Evolutionary conservation across 768 basidiomycete genomes (phyloP), one percentile per base, ranked within the genome.

Genomic region (Boletus huronensis): DNA sequence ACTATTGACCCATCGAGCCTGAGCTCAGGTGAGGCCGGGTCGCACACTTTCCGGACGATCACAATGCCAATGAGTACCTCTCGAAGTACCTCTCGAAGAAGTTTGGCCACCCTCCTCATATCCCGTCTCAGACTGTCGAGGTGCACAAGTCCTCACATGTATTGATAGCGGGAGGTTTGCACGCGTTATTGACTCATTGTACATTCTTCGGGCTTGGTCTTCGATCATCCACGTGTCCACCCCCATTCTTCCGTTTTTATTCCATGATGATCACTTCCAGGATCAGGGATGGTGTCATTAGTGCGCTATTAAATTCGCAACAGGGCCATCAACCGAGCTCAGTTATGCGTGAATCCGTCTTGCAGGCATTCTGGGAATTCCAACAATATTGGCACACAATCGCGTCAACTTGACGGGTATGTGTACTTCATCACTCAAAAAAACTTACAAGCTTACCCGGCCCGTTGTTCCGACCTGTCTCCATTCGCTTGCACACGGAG

Each of bases 111-210:
- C 16, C 23, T 42, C 13, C 41, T 42, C 26, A 36, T 9, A 13
- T 42, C 47, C n/a, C 41, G 32, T 23, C 55, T 45, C 14, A 45
- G 54, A 6, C 23, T 57, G 13, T 35, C 21, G 47, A 39, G 54
- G 17, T 54, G 42, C 53, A 48, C 53, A n/a, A 48, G 45, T n/a
- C 54, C 13, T 40, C 21, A 41, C 31, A 39, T 31, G 29, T 19
- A 9, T 7, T 13, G 16, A 35, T 16, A n/a, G 39, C 3, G 14
- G 23, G 40, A 14, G 1, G 40, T 9, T 25, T 26, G n/a, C 43
- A n/a, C 26, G n/a, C n/a, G 11, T 29, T 4, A 17, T 17, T 9
- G 17, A 10, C 9, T 43, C 25, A 11, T 44, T 23, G 26, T n/a
- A n/a, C n/a, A n/a, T 14, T 23, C 5, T 45, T 50, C 6, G n/a